Percentiles rank a stretch among this genome's conserved stretches.
phyloP scores from a whole-genome alignment of 805 yeast species.

The Suhomyces pyralidae region DNA sequence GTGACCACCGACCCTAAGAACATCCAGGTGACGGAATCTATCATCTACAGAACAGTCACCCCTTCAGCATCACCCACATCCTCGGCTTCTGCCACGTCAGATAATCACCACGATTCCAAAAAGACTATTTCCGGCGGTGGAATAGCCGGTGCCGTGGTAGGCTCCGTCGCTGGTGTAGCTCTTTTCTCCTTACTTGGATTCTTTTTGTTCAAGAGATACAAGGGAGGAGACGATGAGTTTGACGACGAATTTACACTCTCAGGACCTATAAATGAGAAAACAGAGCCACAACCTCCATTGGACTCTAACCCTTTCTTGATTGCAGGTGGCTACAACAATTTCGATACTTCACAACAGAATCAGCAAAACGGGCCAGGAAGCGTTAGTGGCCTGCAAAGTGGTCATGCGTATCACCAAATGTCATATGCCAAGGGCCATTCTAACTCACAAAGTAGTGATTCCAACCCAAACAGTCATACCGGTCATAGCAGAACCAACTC shows the following conservation, averaged over 20 bases:
- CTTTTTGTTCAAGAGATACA: conserved; percentile 13
- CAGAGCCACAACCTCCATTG: conserved; percentile 3
- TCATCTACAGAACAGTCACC: conserved; percentile 19
- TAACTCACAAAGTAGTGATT: conserved; percentile 4
- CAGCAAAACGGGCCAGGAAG: background rate
- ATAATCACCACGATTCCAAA: conserved; percentile 7
- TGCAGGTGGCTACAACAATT: conserved; percentile 17
- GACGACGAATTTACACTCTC: conserved; percentile 34
- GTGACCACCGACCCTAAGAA: conserved; percentile 7
- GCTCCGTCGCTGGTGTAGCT: conserved; percentile 37
- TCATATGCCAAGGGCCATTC: conserved; percentile 6
- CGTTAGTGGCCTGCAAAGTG: conserved; percentile 4
- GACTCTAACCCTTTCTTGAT: conserved; percentile 23
- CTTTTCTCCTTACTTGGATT: conserved; percentile 20
- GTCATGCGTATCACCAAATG: conserved; percentile 9
- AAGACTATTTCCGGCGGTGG: conserved; percentile 35
- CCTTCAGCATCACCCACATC: conserved; percentile 4
- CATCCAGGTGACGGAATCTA: conserved; percentile 14
- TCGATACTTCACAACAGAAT: conserved; percentile 10
- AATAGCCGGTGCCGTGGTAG: conserved; percentile 44
- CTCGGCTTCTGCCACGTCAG: conserved; percentile 2
- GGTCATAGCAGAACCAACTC: conserved; percentile 13
- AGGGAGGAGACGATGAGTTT: conserved; percentile 17
- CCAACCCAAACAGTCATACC: conserved; percentile 3
- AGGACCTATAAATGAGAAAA: conserved; percentile 23